phyloP scores from a whole-genome alignment of 2,329 filamentous ascomycete genomes.

The Atkinsonella texensis region DNA sequence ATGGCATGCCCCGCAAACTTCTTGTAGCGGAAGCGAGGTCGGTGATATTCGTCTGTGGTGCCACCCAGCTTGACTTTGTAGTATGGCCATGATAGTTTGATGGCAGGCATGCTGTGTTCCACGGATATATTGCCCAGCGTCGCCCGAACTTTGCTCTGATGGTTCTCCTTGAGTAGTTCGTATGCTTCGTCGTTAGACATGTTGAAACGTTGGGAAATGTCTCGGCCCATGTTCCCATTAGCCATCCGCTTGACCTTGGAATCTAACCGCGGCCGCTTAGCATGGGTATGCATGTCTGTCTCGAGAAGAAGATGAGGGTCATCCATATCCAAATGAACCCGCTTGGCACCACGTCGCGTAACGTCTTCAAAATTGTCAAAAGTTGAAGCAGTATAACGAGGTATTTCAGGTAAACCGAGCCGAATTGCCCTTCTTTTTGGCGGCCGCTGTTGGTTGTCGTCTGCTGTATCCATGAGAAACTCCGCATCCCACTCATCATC shows the following conservation, averaged over 20 bases:
- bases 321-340: slow-evolving; percentile 73
- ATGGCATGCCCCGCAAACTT: slow-evolving; percentile 55
- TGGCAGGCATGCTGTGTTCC: slow-evolving; percentile 85
- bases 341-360: slow-evolving; percentile 62
- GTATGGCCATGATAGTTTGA: slow-evolving; percentile 89
- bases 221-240: slow-evolving; percentile 57
- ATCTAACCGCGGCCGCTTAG: slow-evolving; percentile 46
- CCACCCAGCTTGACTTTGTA: slow-evolving; percentile 76
- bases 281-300: slow-evolving; percentile 51
- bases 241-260: slow-evolving; percentile 54
- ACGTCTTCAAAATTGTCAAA: slow-evolving; percentile 72
- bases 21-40: slow-evolving; percentile 64
- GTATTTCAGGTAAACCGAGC: slow-evolving; percentile 45
- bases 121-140: slow-evolving; percentile 85
- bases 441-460: slow-evolving; percentile 34
- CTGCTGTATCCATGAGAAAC: slow-evolving; percentile 38
- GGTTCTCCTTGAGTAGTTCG: slow-evolving; percentile 90
- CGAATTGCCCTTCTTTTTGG: slow-evolving; percentile 59
- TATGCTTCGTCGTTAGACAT: slow-evolving; percentile 95
- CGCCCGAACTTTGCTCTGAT: slow-evolving; percentile 88
- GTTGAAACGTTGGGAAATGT: slow-evolving; percentile 76
- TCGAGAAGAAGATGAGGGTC: slow-evolving; percentile 82
- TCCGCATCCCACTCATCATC: slow-evolving; percentile 54
- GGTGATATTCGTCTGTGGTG: slow-evolving; percentile 71
- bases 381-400: slow-evolving; percentile 51